These are phyloP conservation scores for Talinum fruticosum DNA, from an alignment of 148 eudicot species.

Conservation along the genomic window DNA sequence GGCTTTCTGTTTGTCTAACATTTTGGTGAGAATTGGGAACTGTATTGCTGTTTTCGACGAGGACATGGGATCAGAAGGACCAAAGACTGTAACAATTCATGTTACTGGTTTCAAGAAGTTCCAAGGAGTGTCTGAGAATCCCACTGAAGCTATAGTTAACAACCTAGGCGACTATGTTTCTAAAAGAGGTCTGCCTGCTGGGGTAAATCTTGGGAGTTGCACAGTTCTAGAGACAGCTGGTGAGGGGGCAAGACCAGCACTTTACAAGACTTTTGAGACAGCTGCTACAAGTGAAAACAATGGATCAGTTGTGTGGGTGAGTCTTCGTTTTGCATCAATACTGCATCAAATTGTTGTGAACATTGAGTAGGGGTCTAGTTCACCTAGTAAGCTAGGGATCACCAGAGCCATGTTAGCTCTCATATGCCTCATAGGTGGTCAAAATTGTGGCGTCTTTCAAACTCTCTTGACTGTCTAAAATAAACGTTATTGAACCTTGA, in stretches of 20 bases:
- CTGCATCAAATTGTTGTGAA: background rate
- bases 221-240: conserved; percentile 75
- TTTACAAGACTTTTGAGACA: conserved; percentile 44
- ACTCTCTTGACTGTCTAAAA: too few relatives aligned
- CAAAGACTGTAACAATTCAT: conserved; percentile 50
- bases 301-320: conserved; percentile 56
- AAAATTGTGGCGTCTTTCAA: too few relatives aligned
- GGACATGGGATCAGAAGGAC: conserved; percentile 76
- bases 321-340: conserved; percentile 12
- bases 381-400: too few relatives aligned
- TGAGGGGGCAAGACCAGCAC: conserved; percentile 52
- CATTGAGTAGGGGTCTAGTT: too few relatives aligned
- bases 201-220: conserved; percentile 58
- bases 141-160: conserved; percentile 56
- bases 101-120: conserved; percentile 84
- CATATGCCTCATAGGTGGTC: too few relatives aligned
- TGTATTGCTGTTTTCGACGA: conserved; percentile 18
- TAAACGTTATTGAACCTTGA: too few relatives aligned
- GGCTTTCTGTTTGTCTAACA: conserved; percentile 4
- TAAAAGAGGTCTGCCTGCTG: conserved; percentile 42
- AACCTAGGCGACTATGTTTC: conserved; percentile 45
- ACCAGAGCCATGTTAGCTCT: too few relatives aligned
- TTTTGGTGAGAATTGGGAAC: conserved; percentile 29
- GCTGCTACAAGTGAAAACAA: conserved; percentile 27
- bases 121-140: conserved; percentile 66